Evolutionary conservation across 352 stramenopile genomes (phyloP), one percentile per base, ranked within the genome.

Genomic region (Phytophthora melonis): DNA sequence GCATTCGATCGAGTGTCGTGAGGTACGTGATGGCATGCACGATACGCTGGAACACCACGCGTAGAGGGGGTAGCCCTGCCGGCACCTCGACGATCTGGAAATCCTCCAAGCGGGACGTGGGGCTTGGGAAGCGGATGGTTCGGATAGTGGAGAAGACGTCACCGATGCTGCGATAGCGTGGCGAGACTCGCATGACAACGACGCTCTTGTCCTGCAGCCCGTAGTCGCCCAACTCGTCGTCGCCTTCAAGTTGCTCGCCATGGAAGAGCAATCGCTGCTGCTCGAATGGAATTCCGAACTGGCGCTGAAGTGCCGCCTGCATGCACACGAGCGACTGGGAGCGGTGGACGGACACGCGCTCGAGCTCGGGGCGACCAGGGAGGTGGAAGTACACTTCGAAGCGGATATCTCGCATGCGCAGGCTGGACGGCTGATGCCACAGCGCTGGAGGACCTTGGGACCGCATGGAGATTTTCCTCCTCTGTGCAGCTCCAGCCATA

Each of bases 121-220:
- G 58, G 25, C 54, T 72, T 3, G 62, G 50, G 63, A 91, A 90
- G 7, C 68, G 72, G 19, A 94, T 78, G 1, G 82, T 87, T 23
- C 85, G 85, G 66, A 93, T 86, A 18, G 80, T 91, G 45, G 74
- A 80, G 72, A 83, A 88, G 25, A 90, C 72, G 61, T 90, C 83
- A n/a, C 87, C 86, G 52, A 94, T 91, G 25, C 77, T 69, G 10
- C 87, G 84, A 60, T 83, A 91, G 6, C 72, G 76, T 49, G 87
- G 88, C 4, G 74, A 70, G 3, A 80, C 69, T 41, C 72, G 72
- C 27, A 94, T 68, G 9, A 83, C 78, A 45, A 94, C 47, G 3
- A 88, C 75, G 30, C 81, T 89, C 32, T 78, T 74, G 43, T 90
- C 75, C 47, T 88, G 72, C 52, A 94, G 77, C 9, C 81, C 84